A percentile compares a stretch with the other conserved stretches of the same genome.
Conservation (phyloP, 768 basidiomycete species). For the Naganishia kalamii region DNA sequence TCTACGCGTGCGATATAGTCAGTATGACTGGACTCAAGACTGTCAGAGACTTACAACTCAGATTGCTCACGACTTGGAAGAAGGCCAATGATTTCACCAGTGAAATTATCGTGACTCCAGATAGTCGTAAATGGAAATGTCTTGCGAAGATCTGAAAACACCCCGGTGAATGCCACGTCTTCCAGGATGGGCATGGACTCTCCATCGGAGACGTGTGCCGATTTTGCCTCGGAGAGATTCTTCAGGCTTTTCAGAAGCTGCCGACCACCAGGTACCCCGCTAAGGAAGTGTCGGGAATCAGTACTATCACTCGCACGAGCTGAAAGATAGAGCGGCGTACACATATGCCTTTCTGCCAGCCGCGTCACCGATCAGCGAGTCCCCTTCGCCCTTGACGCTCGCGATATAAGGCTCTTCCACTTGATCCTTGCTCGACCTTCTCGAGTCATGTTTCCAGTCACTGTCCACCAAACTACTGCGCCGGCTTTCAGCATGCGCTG, state of each 20-base stretch:
- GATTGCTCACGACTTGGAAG: constrained; percentile 39
- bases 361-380: constrained; percentile 21
- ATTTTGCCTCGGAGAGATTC: constrained; percentile 31
- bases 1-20: constrained; percentile 16
- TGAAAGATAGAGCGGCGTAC: background rate
- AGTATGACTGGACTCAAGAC: background rate
- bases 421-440: constrained; percentile 8
- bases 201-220: constrained; percentile 17
- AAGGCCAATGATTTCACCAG: constrained; percentile 41
- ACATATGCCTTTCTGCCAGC: constrained; percentile 23
- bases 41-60: constrained; percentile 29
- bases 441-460: background rate
- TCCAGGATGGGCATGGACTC: constrained; percentile 36
- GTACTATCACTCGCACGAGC: background rate
- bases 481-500: background rate
- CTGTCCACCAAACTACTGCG: constrained; percentile 6
- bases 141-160: constrained; percentile 43
- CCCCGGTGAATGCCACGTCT: constrained; percentile 39
- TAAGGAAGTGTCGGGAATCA: background rate
- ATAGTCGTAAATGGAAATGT: constrained; percentile 47
- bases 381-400: constrained; percentile 1
- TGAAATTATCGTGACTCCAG: constrained; percentile 46
- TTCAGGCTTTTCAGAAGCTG: constrained; percentile 39
- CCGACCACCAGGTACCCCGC: constrained; percentile 24
- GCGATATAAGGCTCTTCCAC: constrained; percentile 22